These are phyloP conservation scores for Acanthamoeba rhysodes DNA, from an alignment of 208 protist genomes.

Conservation along the genomic window DNA sequence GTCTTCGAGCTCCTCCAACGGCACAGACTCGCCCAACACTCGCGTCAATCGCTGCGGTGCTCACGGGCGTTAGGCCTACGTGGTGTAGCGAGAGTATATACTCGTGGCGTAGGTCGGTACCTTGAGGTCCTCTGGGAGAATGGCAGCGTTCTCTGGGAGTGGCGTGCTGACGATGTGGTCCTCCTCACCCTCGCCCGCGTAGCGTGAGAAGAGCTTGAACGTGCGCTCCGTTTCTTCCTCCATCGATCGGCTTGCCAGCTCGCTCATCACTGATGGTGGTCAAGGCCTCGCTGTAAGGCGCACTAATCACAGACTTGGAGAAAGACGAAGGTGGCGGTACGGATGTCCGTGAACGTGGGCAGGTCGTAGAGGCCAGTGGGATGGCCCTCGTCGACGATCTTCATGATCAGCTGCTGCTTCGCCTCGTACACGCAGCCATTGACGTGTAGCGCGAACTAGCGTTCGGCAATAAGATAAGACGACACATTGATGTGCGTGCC, in stretches of 20 bases:
- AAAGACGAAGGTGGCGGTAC: background rate
- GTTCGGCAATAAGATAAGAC: background rate
- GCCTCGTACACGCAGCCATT: slow-evolving; percentile 56
- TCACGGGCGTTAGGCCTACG: too few species aligned
- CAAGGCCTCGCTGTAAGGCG: background rate
- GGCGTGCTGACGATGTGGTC: slow-evolving; percentile 13
- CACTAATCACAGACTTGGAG: too few species aligned
- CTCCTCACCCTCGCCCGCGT: slow-evolving; percentile 23
- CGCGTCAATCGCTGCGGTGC: slow-evolving; percentile 44
- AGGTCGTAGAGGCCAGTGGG: slow-evolving; percentile 20
- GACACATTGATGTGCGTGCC: background rate
- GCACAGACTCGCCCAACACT: background rate
- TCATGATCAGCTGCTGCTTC: slow-evolving; percentile 57
- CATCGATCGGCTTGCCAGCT: background rate
- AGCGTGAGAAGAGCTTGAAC: slow-evolving; percentile 34
- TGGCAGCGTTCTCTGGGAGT: background rate
- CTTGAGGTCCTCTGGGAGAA: slow-evolving; percentile 35
- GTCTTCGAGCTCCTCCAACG: slow-evolving; percentile 42
- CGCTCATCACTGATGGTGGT: slow-evolving; percentile 48
- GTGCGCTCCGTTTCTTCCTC: slow-evolving; percentile 37
- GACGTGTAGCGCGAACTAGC: slow-evolving; percentile 20
- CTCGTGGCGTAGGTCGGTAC: background rate
- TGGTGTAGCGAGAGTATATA: too few species aligned
- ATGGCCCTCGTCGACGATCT: slow-evolving; percentile 44
- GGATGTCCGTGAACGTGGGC: background rate